Evolutionary conservation across 805 yeast genomes (phyloP).

Genomic region (Wickerhamomyces mucosus): DNA sequence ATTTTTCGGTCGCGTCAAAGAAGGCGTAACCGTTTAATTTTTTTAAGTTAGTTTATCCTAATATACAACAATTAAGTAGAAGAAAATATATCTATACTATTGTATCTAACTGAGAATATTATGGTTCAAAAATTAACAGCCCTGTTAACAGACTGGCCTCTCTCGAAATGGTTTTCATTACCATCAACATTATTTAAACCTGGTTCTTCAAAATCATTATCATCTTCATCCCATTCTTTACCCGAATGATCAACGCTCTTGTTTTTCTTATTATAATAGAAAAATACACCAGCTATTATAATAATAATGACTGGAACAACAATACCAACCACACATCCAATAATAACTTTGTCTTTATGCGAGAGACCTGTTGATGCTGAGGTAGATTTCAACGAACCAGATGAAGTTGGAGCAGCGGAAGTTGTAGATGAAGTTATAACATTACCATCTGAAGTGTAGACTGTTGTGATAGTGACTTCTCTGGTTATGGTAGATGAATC

Average conservation of each 20-base stretch:
- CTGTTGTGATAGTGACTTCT: constrained; percentile 9
- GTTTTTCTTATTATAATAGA: constrained; percentile 13
- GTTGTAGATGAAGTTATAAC: constrained; percentile 6
- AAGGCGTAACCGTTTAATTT: no score
- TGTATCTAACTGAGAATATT: no score
- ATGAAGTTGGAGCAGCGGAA: constrained; percentile 12
- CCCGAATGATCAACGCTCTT: constrained; percentile 15
- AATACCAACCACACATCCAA: constrained; percentile 65
- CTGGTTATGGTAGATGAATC: constrained; percentile 6
- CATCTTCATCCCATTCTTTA: constrained; percentile 18
- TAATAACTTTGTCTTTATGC: constrained; percentile 40
- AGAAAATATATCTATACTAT: no score
- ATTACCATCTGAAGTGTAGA: constrained; percentile 11
- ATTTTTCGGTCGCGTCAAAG: constrained; percentile 16
- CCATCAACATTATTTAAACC: no score
- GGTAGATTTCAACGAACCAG: constrained; percentile 12
- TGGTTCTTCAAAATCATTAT: constrained; percentile 5
- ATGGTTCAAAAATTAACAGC: constrained; percentile 15
- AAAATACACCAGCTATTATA: constrained; percentile 6
- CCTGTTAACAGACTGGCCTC: constrained; percentile 12
- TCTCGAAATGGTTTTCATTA: no score
- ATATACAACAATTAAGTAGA: no score
- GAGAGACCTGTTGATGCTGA: constrained; percentile 33
- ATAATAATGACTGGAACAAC: constrained; percentile 47
- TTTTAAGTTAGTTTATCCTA: no score